phyloP scores from a whole-genome alignment of 1,284 basidiomycete genomes.

The Pseudozyma tsukubaensis region DNA sequence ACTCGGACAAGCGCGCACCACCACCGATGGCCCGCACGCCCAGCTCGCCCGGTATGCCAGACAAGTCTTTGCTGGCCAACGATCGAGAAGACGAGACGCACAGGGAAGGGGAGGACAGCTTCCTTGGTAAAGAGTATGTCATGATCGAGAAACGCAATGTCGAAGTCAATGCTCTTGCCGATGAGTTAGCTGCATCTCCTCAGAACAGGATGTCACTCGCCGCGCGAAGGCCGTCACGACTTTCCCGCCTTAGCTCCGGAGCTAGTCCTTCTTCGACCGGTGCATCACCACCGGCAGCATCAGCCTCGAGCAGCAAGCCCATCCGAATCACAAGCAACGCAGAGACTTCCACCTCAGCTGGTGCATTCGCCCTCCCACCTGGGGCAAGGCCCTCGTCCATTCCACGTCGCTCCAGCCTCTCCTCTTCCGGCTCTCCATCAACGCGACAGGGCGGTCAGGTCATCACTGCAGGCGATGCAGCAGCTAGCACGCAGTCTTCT shows the following conservation, averaged over 20 bases:
- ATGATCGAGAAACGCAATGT: conserved; percentile 74
- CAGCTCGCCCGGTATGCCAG: conserved; percentile 33
- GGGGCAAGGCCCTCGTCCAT: conserved; percentile 50
- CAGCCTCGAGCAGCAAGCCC: conserved; percentile 13
- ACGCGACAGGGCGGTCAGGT: conserved; percentile 37
- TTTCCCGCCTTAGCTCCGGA: conserved; percentile 46
- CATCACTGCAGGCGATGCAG: conserved; percentile 37
- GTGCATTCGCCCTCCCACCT: conserved; percentile 57
- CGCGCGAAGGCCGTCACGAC: conserved; percentile 48
- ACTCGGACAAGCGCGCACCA: conserved; percentile 12
- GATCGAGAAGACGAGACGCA: conserved; percentile 13
- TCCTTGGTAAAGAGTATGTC: conserved; percentile 72
- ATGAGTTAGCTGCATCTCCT: conserved; percentile 67
- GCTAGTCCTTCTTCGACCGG: conserved; percentile 13
- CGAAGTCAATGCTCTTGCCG: conserved; percentile 74
- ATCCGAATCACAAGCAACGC: conserved; percentile 28
- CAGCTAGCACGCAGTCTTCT: conserved; percentile 24
- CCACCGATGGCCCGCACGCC: conserved; percentile 20
- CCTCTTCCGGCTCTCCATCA: conserved; percentile 47
- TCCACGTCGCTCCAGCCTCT: conserved; percentile 46
- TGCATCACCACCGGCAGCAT: conserved; percentile 25
- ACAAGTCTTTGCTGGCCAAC: conserved; percentile 13
- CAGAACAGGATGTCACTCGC: conserved; percentile 28
- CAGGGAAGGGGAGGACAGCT: conserved; percentile 44
- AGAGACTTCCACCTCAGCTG: conserved; percentile 19